phyloP scores from a whole-genome alignment of 2,329 filamentous ascomycete species.

The Leptographium wingfieldii region DNA sequence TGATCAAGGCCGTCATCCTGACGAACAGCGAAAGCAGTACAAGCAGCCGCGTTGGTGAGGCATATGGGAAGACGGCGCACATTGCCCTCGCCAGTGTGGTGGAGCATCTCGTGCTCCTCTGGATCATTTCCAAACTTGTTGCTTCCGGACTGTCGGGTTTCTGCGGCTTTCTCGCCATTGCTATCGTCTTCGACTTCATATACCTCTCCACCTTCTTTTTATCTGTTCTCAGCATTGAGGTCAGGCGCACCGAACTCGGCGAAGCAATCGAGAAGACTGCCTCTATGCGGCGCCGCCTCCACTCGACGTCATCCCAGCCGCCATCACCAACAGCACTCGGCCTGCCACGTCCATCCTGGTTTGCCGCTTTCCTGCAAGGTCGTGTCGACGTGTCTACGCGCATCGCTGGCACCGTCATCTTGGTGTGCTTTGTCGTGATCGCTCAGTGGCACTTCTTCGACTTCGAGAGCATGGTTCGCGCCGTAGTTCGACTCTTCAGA shows the following conservation, averaged over 20 bases:
- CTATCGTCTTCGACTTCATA: conserved; percentile 64
- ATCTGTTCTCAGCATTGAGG: conserved; percentile 66
- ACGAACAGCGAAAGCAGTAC: conserved; percentile 58
- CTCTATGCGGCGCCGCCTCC: conserved; percentile 23
- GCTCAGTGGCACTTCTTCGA: conserved; percentile 72
- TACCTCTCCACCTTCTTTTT: conserved; percentile 72
- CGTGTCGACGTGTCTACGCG: conserved; percentile 56
- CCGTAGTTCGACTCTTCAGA: conserved; percentile 22
- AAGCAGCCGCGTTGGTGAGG: conserved; percentile 56
- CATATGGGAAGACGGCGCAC: conserved; percentile 60
- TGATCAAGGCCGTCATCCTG: conserved; percentile 66
- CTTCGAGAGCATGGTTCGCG: conserved; percentile 32
- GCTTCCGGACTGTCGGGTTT: conserved; percentile 55
- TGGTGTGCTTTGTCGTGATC: conserved; percentile 58
- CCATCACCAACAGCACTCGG: background rate
- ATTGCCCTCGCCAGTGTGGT: conserved; percentile 53
- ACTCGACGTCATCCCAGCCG: background rate
- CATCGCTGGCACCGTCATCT: conserved; percentile 61
- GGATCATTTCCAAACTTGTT: conserved; percentile 51
- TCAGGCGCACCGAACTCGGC: conserved; percentile 61
- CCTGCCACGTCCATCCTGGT: conserved; percentile 36
- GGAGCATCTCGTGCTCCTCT: conserved; percentile 57
- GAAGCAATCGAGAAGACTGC: conserved; percentile 53
- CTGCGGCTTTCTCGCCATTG: conserved; percentile 63
- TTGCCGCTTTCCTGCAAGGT: conserved; percentile 49